Evolutionary conservation across 805 yeast species (phyloP).

Genomic region (Ogataea nonfermentans): DNA sequence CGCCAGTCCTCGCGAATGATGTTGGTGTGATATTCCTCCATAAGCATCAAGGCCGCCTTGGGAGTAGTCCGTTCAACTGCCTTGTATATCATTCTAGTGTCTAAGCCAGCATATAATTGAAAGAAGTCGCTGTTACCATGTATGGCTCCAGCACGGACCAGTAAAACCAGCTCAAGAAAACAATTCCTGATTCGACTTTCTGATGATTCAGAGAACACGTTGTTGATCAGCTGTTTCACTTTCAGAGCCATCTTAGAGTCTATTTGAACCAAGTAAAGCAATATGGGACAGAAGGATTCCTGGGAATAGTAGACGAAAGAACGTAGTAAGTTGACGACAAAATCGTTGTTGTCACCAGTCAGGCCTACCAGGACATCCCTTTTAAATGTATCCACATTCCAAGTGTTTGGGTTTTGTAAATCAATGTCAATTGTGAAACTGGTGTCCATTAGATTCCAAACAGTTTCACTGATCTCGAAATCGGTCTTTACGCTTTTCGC

Average conservation of each 20-base stretch:
- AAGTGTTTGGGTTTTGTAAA: background rate
- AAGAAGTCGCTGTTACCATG: slow-evolving; percentile 29
- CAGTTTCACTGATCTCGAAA: background rate
- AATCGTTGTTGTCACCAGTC: slow-evolving; percentile 26
- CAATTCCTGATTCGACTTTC: slow-evolving; percentile 15
- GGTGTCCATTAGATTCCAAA: background rate
- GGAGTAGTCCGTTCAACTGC: slow-evolving; percentile 36
- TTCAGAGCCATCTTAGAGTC: slow-evolving; percentile 2
- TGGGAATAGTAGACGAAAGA: slow-evolving; percentile 31
- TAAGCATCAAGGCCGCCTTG: slow-evolving; percentile 45
- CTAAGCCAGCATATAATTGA: slow-evolving; percentile 32
- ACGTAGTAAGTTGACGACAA: slow-evolving; percentile 19
- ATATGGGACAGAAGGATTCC: slow-evolving; percentile 28
- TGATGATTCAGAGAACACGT: background rate
- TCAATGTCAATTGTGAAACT: background rate
- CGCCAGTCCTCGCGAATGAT: slow-evolving; percentile 14
- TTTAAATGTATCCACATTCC: background rate
- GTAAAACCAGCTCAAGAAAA: slow-evolving; percentile 33
- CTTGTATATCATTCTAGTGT: slow-evolving; percentile 28
- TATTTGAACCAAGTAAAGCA: background rate
- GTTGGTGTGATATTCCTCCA: slow-evolving; percentile 41
- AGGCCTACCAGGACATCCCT: slow-evolving; percentile 18
- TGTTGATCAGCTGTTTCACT: slow-evolving; percentile 21
- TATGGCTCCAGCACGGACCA: slow-evolving; percentile 42
- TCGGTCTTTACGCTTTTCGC: background rate